Percentiles rank a stretch among this genome's conserved stretches.
These are phyloP conservation scores for Dendrobium officinale DNA, from an alignment of 106 monocot genomes.

Conservation along the genomic window DNA sequence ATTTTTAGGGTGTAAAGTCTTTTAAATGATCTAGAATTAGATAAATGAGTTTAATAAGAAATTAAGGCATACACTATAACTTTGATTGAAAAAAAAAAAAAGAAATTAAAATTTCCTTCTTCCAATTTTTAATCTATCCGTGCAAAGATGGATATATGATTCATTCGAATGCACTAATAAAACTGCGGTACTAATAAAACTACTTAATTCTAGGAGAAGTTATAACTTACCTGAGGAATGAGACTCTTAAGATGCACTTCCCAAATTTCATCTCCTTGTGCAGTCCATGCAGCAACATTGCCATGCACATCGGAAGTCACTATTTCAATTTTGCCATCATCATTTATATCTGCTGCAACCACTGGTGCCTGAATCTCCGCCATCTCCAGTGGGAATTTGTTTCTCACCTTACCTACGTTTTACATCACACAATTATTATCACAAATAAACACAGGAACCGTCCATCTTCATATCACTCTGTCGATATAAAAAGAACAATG, in stretches of 20 bases:
- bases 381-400: slow-evolving; percentile 95
- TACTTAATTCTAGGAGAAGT: too few species aligned
- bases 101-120: too few species aligned
- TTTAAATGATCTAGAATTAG: too few species aligned
- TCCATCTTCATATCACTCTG: not conserved
- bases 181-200: too few species aligned
- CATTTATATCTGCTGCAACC: slow-evolving; percentile 91
- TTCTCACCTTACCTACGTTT: slow-evolving; percentile 65
- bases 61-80: too few species aligned
- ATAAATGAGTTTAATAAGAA: too few species aligned
- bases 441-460: not conserved
- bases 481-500: not conserved
- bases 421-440: not conserved
- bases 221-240: slow-evolving; percentile 70
- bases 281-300: slow-evolving; percentile 95
- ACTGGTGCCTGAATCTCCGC: slow-evolving; percentile 87
- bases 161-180: too few species aligned
- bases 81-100: too few species aligned
- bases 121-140: too few species aligned
- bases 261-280: slow-evolving; percentile 88
- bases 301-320: slow-evolving; percentile 88
- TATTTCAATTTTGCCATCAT: slow-evolving; percentile 98
- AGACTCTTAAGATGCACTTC: slow-evolving; percentile 95
- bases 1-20: too few species aligned
- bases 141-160: too few species aligned